Evolutionary conservation across 257 asterid genomes (phyloP), one percentile per base, ranked within the genome.

Genomic region (Avicennia marina): DNA sequence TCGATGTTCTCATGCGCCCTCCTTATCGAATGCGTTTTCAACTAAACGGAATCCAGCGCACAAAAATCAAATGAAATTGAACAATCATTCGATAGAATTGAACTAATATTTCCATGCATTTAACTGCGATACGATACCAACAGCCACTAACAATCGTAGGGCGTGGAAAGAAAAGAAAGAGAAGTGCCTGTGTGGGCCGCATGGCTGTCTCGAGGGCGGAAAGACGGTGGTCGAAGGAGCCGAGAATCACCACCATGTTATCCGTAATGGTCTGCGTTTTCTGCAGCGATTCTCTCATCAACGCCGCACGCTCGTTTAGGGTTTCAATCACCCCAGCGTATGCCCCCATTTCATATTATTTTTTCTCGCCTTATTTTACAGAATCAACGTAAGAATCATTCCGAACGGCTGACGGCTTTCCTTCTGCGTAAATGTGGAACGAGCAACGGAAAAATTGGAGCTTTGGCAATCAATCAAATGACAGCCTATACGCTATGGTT

Each of bases 141-240:
- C 19, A 11, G 48, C 48, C 1, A 29, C 16, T 6, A 24, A 12
- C 38, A 18, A 69, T 8, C 32, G 27, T 11, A 16, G 24, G 32
- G 31, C 45, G 19, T 6, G 12, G 24, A 17, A 33, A 39, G 19
- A 20, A 11, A 56, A 2, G n/a, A 62, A 12, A 2, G 40, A 48
- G 9, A 24, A 20, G 42, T 73, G 76, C 98, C 96, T 91, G 98
- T 4, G 98, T 91, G 56, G 98, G 98, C 60, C 98, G 95, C 98
- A 91, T 91, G 75, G 98, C 98, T 52, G 98, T 91, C 70, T 91
- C 98, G 34, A 91, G 95, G 57, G 98, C 95, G 43, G 98, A 91
- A 71, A 91, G 94, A 18, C 98, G 96, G 69, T 77, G 89, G 68
- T 91, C 98, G 58, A 91, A 91, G 52, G 98, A 91, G 36, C 98